A percentile compares a stretch with the other conserved stretches of the same genome.
Conservation (phyloP, 108 stramenopile species). For the Skeletonema menzelii region DNA sequence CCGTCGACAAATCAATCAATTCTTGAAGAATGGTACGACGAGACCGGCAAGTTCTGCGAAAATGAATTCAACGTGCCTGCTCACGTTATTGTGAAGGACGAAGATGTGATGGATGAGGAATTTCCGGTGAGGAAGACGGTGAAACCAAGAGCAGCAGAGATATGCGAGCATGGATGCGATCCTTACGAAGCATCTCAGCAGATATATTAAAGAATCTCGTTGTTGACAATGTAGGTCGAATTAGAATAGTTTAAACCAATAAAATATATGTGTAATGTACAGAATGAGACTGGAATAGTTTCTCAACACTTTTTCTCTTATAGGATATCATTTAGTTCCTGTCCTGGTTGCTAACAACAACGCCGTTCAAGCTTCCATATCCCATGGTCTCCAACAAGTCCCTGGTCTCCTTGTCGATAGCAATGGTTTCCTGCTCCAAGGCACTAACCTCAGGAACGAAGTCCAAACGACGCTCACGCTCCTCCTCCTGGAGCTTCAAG, state of each 20-base stretch:
- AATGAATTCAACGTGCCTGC: neutral
- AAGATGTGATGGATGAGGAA: neutral
- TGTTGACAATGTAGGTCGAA: neutral
- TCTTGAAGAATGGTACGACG: neutral
- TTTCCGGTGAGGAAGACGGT: neutral
- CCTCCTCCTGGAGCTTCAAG: slow-evolving; percentile 99
- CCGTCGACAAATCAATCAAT: neutral
- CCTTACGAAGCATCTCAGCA: neutral
- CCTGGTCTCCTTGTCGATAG: slow-evolving; percentile 95
- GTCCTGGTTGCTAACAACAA: slow-evolving; percentile 65
- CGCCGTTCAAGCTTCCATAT: slow-evolving; percentile 77
- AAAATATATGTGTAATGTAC: neutral
- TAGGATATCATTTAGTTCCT: slow-evolving; percentile 25
- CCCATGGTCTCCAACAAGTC: slow-evolving; percentile 95
- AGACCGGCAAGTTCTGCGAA: neutral
- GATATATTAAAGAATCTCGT: neutral
- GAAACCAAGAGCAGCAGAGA: neutral
- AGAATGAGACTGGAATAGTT: neutral
- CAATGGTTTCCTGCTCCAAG: slow-evolving; percentile 93
- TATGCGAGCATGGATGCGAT: neutral
- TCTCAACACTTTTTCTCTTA: neutral
- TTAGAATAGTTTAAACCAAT: neutral
- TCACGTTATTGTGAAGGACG: neutral
- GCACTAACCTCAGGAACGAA: slow-evolving; percentile 99
- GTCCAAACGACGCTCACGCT: slow-evolving; percentile 99